Evolutionary conservation across 441 rosid genomes (phyloP).

Genomic region (Erodium moschatum): DNA sequence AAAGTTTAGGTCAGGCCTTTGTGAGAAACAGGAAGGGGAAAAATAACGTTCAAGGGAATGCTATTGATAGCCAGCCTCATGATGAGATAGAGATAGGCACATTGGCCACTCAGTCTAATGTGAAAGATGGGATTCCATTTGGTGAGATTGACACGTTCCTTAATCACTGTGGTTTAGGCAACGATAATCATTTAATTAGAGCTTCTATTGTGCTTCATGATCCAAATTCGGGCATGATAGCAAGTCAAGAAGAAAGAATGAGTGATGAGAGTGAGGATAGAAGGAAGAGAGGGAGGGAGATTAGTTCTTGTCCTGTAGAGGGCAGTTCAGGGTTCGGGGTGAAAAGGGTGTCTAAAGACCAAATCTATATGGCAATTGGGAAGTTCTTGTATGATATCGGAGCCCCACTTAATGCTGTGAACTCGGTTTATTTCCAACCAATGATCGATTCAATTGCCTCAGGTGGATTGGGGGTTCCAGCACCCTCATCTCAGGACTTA

Average conservation of each 20-base stretch:
- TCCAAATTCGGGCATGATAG: conserved; percentile 27
- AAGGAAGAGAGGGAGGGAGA: conserved; percentile 37
- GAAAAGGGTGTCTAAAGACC: conserved; percentile 26
- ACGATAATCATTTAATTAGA: conserved; percentile 24
- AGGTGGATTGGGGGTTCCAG: conserved; percentile 35
- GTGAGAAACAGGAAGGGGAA: conserved; percentile 50
- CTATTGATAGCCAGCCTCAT: conserved; percentile 28
- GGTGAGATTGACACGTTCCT: background rate
- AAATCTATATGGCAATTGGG: conserved; percentile 47
- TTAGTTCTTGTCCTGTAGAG: conserved; percentile 25
- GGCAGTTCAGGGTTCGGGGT: conserved; percentile 20
- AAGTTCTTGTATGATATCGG: conserved; percentile 72
- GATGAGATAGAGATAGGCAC: conserved; percentile 21
- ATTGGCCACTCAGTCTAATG: conserved; percentile 15
- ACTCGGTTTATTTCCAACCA: conserved; percentile 59
- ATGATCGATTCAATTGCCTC: conserved; percentile 54
- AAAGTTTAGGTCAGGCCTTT: conserved; percentile 51
- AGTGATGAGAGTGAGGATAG: conserved; percentile 35
- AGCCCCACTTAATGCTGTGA: conserved; percentile 55
- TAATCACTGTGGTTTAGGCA: conserved; percentile 27
- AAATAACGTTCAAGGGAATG: conserved; percentile 28
- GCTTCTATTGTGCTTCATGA: conserved; percentile 22
- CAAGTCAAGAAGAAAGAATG: conserved; percentile 29
- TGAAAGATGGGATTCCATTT: background rate
- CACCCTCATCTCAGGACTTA: conserved; percentile 55